Evolutionary conservation across 2,329 filamentous ascomycete genomes (phyloP), one percentile per base, ranked within the genome.

Genomic region (Neobulgaria alba): DNA sequence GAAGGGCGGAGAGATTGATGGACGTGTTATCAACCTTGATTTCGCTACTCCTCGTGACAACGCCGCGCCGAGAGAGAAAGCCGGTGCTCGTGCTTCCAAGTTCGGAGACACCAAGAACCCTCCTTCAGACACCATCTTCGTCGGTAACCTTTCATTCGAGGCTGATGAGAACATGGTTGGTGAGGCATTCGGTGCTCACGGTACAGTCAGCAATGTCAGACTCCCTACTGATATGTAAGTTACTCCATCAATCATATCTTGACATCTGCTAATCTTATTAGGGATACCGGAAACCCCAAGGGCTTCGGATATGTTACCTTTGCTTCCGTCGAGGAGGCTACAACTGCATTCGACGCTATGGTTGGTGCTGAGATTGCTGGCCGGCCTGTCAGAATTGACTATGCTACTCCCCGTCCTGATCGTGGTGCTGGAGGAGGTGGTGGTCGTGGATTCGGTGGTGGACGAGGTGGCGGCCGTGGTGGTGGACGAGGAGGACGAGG

Each of bases 221-320:
- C 73, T 86, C 17, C 81, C 81, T 39, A 85, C 81, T 50, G 79
- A 85, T 60, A 71, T 63, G 57, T 66, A 58, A 56, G 61, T 58
- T 16, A 29, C 10, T 26, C 7, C 9, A 29, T 38, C 15, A 29
- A 3, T 16, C 15, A 9, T 14, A 15, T n/a, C 36, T 38, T 31
- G 9, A 21, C 38, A 17, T 10, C n/a, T 45, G 36, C 54, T 63
- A 57, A 63, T 41, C 20, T 29, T 41, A 16, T 29, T 26, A 66
- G 69, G 49, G 80, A 84, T 43, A 74, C 72, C 43, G 80, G 79
- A 45, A 69, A 71, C 46, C 75, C 74, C 57, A 85, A 85, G 72
- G 81, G 81, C 41, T 85, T 83, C 63, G 82, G 79, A 43, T 86
- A 86, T 63, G 74, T 85, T 46, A 78, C 79, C 62, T 85, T 80